Base-by-base conservation (phyloP, 257 asterid genomes). In the Catharanthus roseus region DNA sequence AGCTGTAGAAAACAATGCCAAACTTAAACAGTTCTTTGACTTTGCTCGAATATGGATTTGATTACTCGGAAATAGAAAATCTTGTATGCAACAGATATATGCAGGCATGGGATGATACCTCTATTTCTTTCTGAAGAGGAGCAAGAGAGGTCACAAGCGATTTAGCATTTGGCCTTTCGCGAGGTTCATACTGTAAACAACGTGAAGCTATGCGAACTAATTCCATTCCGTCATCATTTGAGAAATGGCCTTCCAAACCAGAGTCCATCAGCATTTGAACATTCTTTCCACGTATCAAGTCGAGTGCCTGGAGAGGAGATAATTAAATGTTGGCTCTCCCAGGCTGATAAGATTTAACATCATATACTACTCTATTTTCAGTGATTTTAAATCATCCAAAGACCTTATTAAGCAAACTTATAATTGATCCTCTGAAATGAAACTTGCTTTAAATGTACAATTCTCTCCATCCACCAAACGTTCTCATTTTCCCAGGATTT, bases 181-280 rank as follows among this genome's bases (percentile, higher is more conserved):
- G 86, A 72, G 86, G 73, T 65, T 82, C 88, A 54, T 75, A 78
- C 63, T 79, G 88, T 68, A 84, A 77, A 75, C 88, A 82, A 39
- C 74, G 70, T 63, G 85, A 74, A 66, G 86, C 88, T 62, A 79
- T 69, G 28, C 68, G 77, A 53, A 84, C 80, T 61, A 84, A 54
- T 67, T 79, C 80, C 3, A 73, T 75, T 13, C 83, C 85, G 49
- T 84, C 88, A 33, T 78, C 88, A 58, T 77, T 77, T 74, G 84
- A 81, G 69, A 75, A 74, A 45, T 82, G 84, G 42, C 86, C 86
- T 69, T 79, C 88, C 73, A 84, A 81, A 62, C 84, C 74, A 34
- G 88, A 84, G 68, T 84, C 88, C 76, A 84, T 77, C 73, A 84
- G 76, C 78, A 75, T 77, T 69, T 75, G 77, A 54, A 74, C 70